Evolutionary conservation across 306 rosid genomes (phyloP), one percentile per base, ranked within the genome.

Genomic region (Prunus dulcis): DNA sequence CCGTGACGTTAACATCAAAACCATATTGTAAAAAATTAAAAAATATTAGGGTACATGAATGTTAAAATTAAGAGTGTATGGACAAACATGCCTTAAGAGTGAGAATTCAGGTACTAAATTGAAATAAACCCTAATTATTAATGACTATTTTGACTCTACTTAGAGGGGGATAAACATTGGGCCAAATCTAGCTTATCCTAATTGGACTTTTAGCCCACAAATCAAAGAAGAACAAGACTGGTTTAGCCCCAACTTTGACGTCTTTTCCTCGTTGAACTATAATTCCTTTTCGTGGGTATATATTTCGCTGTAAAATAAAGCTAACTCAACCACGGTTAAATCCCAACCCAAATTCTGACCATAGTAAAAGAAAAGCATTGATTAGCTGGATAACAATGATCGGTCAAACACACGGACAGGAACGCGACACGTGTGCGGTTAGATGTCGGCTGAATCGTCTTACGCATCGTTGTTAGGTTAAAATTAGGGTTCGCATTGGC

Each of bases 251-350:
- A 56, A 56, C 11, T 3, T 56, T 20, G 2, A 56, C 43, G 27
- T n/a, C 28, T 20, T 56, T 56, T 58, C 0, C 34, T 12, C 8
- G 17, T 60, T 56, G 12, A 19, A 22, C 4, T 60, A 60, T 25
- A 3, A 25, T 60, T 60, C 18, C 4, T 12, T 47, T 4, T 18
- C 53, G 19, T 41, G 63, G 67, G 64, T 56, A 14, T 14, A 69
- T 13, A 80, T 52, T 63, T 68, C 55, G 38, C 5, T 3, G 38
- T 15, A 1, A 19, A 15, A 34, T 8, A 45, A 64, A 76, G 65
- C 72, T 70, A 67, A 84, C 85, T 67, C 50, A 80, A 90, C 84
- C 83, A 72, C 72, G 76, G 90, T 88, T 78, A 67, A 46, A 80
- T 60, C 45, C 45, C 49, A 63, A 43, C 20, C 50, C 47, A 64